Base-by-base conservation (phyloP, 2,329 filamentous ascomycete species). In the Thelonectria rubi region DNA sequence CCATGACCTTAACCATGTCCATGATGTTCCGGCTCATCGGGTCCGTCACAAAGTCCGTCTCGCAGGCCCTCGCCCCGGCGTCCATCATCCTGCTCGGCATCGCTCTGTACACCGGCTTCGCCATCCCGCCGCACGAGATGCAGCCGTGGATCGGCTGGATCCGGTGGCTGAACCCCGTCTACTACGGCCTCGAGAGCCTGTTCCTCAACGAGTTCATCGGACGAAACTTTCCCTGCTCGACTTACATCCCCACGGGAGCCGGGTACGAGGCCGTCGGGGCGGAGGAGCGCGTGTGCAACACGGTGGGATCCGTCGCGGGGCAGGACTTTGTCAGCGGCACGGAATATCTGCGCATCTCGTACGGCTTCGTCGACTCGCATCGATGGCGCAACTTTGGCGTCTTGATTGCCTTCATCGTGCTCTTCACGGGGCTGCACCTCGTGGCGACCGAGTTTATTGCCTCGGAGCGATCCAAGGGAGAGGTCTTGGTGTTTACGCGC, bases 121-220 rank as follows among this genome's bases (percentile, higher is more conserved):
- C 77, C 3, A 76, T 80, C 12, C 71, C 73, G 0, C 60, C 66
- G 0, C 55, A 62, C 8, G 70, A 89, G 69, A 90, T 87, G 85
- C 79, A 70, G 1, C 11, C 43, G 18, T 70, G 70, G 70, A 40
- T 86, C 11, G 83, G 84, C 1, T 91, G 88, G 87, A 82, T 85
- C 20, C 78, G 84, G 26, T 91, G 88, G 88, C 84, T 90, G 57
- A 86, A 85, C 53, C 72, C 87, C 2, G 82, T 90, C 11, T 83
- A 81, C 3, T 90, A 90, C 63, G 86, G 81, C 0, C 90, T 90
- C 66, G 88, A 91, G 67, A 79, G 81, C 1, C 76, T 90, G 10
- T 84, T 88, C 80, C 76, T 85, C 56, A 90, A 90, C 70, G 89
- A 91, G 65, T 85, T 87, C 54, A 75, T 79, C 20, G 78, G 79